Conservation (phyloP, 2,329 filamentous ascomycete genomes). For the Penicillium sp. region DNA sequence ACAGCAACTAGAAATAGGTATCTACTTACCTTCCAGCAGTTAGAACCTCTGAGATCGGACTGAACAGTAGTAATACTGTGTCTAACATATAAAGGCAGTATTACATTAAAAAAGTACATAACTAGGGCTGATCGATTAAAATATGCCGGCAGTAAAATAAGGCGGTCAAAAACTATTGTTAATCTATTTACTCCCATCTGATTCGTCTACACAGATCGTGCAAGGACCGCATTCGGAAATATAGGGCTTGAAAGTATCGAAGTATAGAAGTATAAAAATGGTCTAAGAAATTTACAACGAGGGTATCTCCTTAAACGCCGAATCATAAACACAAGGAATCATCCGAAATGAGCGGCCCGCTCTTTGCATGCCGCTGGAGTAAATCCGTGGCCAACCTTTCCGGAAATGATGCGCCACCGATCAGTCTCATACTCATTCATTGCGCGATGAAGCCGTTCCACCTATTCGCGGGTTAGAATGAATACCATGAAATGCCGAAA, state of each 20-base stretch:
- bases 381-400: slow-evolving; percentile 86
- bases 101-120: too few relatives aligned
- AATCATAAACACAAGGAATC: background rate
- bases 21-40: too few relatives aligned
- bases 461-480: slow-evolving; percentile 19
- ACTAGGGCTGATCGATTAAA: too few relatives aligned
- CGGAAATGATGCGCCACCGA: slow-evolving; percentile 86
- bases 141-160: too few relatives aligned
- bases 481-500: background rate
- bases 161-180: too few relatives aligned
- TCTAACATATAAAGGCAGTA: too few relatives aligned
- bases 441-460: slow-evolving; percentile 38
- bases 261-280: background rate
- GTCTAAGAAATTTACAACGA: background rate
- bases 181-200: background rate
- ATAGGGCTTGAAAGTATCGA: slow-evolving; percentile 10
- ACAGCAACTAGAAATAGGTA: too few relatives aligned
- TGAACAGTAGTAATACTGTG: too few relatives aligned
- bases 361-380: slow-evolving; percentile 83
- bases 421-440: slow-evolving; percentile 53
- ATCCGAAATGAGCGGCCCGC: slow-evolving; percentile 52
- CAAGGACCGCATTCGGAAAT: slow-evolving; percentile 7
- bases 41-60: too few relatives aligned
- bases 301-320: background rate
- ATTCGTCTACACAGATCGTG: slow-evolving; percentile 6